These are phyloP conservation scores for Brassica cretica DNA, from an alignment of 345 rosid species.

Conservation along the genomic window DNA sequence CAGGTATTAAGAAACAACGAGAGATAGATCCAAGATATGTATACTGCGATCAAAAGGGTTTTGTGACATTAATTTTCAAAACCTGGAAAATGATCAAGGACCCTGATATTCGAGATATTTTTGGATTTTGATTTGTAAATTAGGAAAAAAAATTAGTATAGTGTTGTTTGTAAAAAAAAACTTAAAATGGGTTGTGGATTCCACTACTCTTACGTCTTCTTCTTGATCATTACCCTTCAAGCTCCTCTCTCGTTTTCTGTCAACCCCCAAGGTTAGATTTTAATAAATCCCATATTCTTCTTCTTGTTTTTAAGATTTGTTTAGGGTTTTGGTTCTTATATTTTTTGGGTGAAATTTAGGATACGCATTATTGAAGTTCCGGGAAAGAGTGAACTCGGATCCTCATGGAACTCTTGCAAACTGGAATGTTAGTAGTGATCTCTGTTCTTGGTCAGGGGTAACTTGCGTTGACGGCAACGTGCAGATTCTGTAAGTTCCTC, in stretches of 20 bases:
- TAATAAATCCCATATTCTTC: background rate
- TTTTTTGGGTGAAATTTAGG: conserved; percentile 52
- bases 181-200: conserved; percentile 62
- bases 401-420: conserved; percentile 62
- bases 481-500: conserved; percentile 69
- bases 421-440: conserved; percentile 57
- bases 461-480: conserved; percentile 70
- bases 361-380: conserved; percentile 64
- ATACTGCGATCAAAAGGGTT: conserved; percentile 41
- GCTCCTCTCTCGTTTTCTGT: conserved; percentile 54
- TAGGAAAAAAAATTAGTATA: conserved; percentile 28
- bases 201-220: conserved; percentile 49
- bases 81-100: conserved; percentile 56
- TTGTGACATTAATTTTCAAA: conserved; percentile 34
- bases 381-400: conserved; percentile 56
- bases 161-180: conserved; percentile 37
- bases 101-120: conserved; percentile 41
- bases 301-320: background rate
- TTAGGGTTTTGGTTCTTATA: conserved; percentile 25
- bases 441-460: conserved; percentile 80
- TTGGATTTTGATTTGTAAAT: conserved; percentile 39
- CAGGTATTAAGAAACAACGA: conserved; percentile 32
- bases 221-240: conserved; percentile 50
- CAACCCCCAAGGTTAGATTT: conserved; percentile 55
- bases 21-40: conserved; percentile 38